Evolutionary conservation across 768 basidiomycete species (phyloP), one percentile per base, ranked within the genome.

Genomic region (Phlebiopsis gigantea): DNA sequence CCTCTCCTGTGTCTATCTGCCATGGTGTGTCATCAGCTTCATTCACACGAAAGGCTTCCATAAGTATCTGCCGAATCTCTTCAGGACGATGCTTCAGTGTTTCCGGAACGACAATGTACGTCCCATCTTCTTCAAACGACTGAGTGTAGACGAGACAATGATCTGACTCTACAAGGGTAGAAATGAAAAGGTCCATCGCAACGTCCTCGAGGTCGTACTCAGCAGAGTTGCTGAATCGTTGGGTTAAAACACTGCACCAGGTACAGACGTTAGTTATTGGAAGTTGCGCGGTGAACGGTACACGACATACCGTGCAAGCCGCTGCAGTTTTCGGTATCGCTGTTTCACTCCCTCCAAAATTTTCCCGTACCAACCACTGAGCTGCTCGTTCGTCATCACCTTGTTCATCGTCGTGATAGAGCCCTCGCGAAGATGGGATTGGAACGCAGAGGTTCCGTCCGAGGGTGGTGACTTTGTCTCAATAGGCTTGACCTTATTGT

Each of bases 81-180:
- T 88, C 86, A 0, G 89, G 85, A 12, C 85, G 83, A 48, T 90
- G 85, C 63, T 82, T 85, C 10, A 98, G 79, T 4, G 82, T 80
- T 4, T 77, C 80, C 15, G 91, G 85, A 7, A 91, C 96, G 54
- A 99, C 77, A 59, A 98, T 84, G 68, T 98, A 99, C 10, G 87
- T 83, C 4, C 93, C 93, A n/a, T 96, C 87, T 63, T 88, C 85
- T 70, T 96, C 93, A 68, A 88, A 88, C 7, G 73, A 71, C 58
- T 87, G 82, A 1, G 96, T 97, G 71, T 97, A 96, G 45, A 99
- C 90, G 56, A 99, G 83, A 72, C 94, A 88, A 69, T 98, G 95
- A 61, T 90, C 93, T 6, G 92, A 86, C 29, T 86, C 82, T 21
- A 90, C 84, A 7, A 99, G 78, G 10, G 80, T 77, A 22, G 83